phyloP scores from a whole-genome alignment of 1,139 yeast genomes.

The Saccharomycopsis phalli region DNA sequence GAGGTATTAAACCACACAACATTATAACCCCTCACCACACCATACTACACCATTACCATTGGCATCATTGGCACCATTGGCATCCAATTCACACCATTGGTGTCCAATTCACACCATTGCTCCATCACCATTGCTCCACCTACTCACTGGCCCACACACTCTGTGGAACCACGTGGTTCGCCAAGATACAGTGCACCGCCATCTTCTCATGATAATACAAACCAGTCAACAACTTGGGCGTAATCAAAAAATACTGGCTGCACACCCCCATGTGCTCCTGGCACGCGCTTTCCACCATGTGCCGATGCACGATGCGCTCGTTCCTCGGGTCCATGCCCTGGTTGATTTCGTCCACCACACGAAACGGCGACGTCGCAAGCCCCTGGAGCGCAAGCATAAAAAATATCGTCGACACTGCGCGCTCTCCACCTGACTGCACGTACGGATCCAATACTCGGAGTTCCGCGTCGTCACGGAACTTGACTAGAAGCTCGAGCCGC shows the following conservation, averaged over 20 bases:
- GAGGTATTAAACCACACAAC: neutral
- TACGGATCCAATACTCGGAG: conserved; percentile 69
- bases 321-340: conserved; percentile 98
- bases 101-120: too few relatives aligned
- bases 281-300: conserved; percentile 83
- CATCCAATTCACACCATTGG: too few relatives aligned
- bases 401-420: conserved; percentile 89
- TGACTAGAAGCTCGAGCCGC: conserved; percentile 77
- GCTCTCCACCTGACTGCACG: conserved; percentile 95
- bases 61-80: too few relatives aligned
- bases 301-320: conserved; percentile 78
- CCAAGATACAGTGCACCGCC: conserved; percentile 84
- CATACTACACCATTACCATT: too few relatives aligned
- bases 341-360: conserved; percentile 96
- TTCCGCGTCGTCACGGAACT: conserved; percentile 70
- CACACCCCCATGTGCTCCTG: conserved; percentile 29
- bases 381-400: conserved; percentile 89
- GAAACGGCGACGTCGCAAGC: conserved; percentile 81
- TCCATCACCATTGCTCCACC: too few relatives aligned
- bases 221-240: conserved; percentile 82
- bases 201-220: conserved; percentile 71
- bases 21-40: neutral
- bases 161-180: conserved; percentile 26
- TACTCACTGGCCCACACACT: too few relatives aligned
- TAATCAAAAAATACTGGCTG: conserved; percentile 79